These are phyloP conservation scores for Termitomyces sp. DNA, from an alignment of 768 basidiomycete species.

Conservation along the genomic window DNA sequence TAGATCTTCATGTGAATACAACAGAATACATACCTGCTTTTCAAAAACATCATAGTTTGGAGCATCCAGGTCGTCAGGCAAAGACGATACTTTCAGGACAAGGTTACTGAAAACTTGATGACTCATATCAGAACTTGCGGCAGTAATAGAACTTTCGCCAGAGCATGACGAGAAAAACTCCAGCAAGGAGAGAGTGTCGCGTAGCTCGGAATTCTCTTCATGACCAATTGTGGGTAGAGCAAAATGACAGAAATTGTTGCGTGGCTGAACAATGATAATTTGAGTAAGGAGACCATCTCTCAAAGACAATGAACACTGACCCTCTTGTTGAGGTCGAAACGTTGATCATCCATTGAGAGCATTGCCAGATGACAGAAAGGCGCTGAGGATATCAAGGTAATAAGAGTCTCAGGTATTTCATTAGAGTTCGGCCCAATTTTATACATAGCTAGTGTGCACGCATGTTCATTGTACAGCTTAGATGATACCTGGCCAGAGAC, in stretches of 20 bases:
- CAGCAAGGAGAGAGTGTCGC: neutral
- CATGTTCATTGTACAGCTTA: constrained; percentile 13
- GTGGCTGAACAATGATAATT: constrained; percentile 1
- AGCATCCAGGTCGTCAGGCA: constrained; percentile 19
- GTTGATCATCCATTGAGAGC: constrained; percentile 26
- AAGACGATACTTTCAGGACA: neutral
- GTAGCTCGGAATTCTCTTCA: neutral
- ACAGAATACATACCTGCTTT: neutral
- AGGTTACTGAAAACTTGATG: neutral
- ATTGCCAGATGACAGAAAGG: constrained; percentile 6
- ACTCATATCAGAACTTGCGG: neutral
- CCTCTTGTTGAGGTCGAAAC: constrained; percentile 24
- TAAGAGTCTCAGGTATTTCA: constrained; percentile 2
- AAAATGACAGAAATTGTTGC: neutral
- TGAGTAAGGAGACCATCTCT: neutral
- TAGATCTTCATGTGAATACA: neutral
- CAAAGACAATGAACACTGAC: constrained; percentile 12
- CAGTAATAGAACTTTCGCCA: neutral
- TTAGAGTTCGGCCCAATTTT: neutral
- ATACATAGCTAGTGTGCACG: constrained; percentile 9
- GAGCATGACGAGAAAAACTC: neutral
- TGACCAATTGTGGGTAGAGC: constrained; percentile 1
- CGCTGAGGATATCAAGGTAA: neutral
- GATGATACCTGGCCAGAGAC: constrained; percentile 6
- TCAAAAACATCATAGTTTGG: constrained; percentile 23